A percentile compares a stretch with the other conserved stretches of the same genome.
phyloP scores from a whole-genome alignment of 1,284 basidiomycete species.

The Exsudoporus floridanus region DNA sequence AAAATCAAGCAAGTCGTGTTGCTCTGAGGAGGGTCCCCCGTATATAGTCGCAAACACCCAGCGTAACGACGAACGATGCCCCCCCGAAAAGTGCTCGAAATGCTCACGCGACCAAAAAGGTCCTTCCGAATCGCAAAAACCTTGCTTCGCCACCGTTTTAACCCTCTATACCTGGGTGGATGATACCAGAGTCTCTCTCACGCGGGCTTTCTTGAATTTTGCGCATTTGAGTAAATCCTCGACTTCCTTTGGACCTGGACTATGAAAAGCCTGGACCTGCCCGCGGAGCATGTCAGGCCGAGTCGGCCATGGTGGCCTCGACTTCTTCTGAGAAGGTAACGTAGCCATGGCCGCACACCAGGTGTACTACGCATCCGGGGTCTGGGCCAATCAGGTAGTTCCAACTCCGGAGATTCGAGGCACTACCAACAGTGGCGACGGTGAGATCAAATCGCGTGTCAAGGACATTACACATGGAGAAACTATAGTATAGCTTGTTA shows the following conservation, averaged over 20 bases:
- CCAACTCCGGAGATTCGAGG: too few relatives aligned
- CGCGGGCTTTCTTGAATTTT: slow-evolving; percentile 32
- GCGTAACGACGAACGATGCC: not conserved
- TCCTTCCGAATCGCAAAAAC: slow-evolving; percentile 12
- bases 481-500: too few relatives aligned
- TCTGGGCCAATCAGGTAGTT: too few relatives aligned
- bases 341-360: too few relatives aligned
- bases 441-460: too few relatives aligned
- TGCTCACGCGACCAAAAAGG: not conserved
- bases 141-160: slow-evolving; percentile 24
- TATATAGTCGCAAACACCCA: slow-evolving; percentile 1
- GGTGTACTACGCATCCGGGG: too few relatives aligned
- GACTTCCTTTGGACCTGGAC: not conserved
- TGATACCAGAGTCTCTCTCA: slow-evolving; percentile 5
- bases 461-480: too few relatives aligned
- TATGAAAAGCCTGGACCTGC: slow-evolving; percentile 80
- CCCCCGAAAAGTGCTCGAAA: not conserved
- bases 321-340: too few relatives aligned
- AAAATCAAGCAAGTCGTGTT: not conserved
- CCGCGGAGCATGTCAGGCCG: slow-evolving; percentile 88
- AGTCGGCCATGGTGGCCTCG: too few relatives aligned
- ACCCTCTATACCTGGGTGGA: slow-evolving; percentile 24
- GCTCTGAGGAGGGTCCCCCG: not conserved
- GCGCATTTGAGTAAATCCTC: slow-evolving; percentile 25
- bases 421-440: too few relatives aligned